Base-by-base conservation (phyloP, 352 stramenopile genomes). In the Phytophthora pseudosyringae region DNA sequence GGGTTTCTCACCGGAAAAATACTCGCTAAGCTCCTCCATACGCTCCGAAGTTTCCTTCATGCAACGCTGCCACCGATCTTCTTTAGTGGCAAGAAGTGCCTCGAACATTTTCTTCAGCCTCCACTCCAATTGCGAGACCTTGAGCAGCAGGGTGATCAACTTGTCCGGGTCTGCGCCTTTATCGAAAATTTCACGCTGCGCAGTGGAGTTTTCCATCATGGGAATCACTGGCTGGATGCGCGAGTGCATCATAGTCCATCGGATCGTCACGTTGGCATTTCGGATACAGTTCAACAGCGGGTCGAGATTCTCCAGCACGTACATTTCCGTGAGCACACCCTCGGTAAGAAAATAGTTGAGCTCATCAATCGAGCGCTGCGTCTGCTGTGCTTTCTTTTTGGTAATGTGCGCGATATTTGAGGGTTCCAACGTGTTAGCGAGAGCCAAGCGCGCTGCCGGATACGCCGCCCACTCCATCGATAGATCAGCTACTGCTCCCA, bases 231-330 rank as follows among this genome's bases (percentile, higher is more conserved):
- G 81, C 39, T 96, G 88, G 65, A 92, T 94, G 13, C 87, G 80
- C n/a, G 91, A 96, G 80, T 99, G 96, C 55, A 99, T 85, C 64
- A 99, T 90, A 5, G 92, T 90, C 96, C 96, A 99, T 7, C 94
- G 84, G 15, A 98, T 83, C 10, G 92, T 94, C 43, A 98, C 92
- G 56, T 99, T 99, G 25, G 90, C 93, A 47, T 94, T 79, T 16
- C 94, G 83, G 50, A 98, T 90, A 61, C 83, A 95, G 62, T 98
- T 96, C 28, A 98, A 67, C 57, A 99, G 71, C 13, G 84, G 79
- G 46, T 96, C 80, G 33, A 97, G 69, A 56, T 98, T 94, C 60
- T 98, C 94, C 29, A 98, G 74, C 32, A 99, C 88, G 54, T 97
- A 98, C 59, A 95, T 81, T 63, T 99, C 94, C 1, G 89, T 97